These are phyloP conservation scores for Nemania sp. DNA, from an alignment of 2,329 filamentous ascomycete genomes.

Conservation along the genomic window DNA sequence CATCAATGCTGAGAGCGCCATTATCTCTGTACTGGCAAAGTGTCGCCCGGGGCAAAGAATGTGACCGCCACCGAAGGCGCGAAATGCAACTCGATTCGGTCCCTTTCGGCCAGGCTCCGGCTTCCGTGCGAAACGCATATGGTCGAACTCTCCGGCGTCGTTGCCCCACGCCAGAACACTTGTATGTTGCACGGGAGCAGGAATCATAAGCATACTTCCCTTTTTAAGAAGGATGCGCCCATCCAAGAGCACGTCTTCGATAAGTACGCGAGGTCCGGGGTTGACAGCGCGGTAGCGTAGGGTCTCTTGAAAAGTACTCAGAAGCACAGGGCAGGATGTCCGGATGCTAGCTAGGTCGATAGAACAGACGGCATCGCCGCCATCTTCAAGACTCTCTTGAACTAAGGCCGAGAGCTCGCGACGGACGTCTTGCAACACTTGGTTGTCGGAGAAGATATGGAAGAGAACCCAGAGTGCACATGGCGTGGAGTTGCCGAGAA, in stretches of 20 bases:
- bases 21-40: slow-evolving; percentile 18
- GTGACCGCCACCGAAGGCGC: slow-evolving; percentile 19
- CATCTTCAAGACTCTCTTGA: background rate
- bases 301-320: slow-evolving; percentile 38
- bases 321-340: slow-evolving; percentile 34
- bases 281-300: slow-evolving; percentile 34
- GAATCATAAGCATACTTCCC: slow-evolving; percentile 29
- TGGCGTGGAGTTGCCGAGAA: slow-evolving; percentile 33
- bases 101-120: background rate
- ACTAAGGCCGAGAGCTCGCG: slow-evolving; percentile 28
- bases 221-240: slow-evolving; percentile 31
- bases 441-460: slow-evolving; percentile 23
- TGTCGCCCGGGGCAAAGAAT: slow-evolving; percentile 18
- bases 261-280: slow-evolving; percentile 28
- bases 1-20: slow-evolving; percentile 4
- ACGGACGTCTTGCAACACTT: slow-evolving; percentile 27
- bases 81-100: slow-evolving; percentile 6
- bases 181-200: slow-evolving; percentile 22
- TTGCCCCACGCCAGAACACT: slow-evolving; percentile 19
- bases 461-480: slow-evolving; percentile 8
- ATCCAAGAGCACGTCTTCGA: slow-evolving; percentile 34
- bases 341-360: slow-evolving; percentile 33
- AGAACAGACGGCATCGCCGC: slow-evolving; percentile 9
- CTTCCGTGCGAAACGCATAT: slow-evolving; percentile 14
- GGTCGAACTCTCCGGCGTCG: slow-evolving; percentile 12